Base-by-base conservation (phyloP, 441 rosid species). In the Adansonia gregorii region DNA sequence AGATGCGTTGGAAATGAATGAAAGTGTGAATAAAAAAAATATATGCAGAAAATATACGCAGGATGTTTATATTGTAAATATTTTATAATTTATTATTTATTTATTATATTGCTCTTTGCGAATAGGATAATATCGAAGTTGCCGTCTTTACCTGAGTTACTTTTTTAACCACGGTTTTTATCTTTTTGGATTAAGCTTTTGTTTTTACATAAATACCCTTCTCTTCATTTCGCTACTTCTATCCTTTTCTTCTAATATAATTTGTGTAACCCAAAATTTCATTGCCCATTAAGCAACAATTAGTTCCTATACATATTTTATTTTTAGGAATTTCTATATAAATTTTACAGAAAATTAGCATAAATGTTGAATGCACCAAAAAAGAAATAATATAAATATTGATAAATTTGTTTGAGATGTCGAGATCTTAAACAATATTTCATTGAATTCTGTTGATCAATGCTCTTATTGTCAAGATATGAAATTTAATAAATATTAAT, bases 41-140 rank as follows among this genome's bases (percentile, higher is more conserved):
- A 14, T 19, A 27, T 6, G 6, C 14, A 43, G 45, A 45, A 45
- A 17, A 10, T 39, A 39, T 31, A 56, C 5, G 56, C n/a, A 11
- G 27, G 10, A 27, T 24, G 15, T 27, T 27, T 61, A 9, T 61
- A 10, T 24, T 24, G 20, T 39, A 39, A 3, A 39, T 27, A 27
- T 27, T 27, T 27, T 27, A 27, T 27, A 27, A 27, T 27, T 63
- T 63, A 6, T 68, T 69, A n/a, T 27, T 67, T 41, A 59, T 39
- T 39, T 59, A 15, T 15, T 19, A 19, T 45, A 69, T 70, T 70
- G 43, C 22, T 6, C 24, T 70, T 68, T 70, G 59, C 14, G 14
- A 70, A 70, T 70, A 27, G 74, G 74, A 51, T 69, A 69, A 68
- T 69, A 69, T 69, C 74, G 41, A 49, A 51, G 20, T 31, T 68